Evolutionary conservation across 2,329 filamentous ascomycete genomes (phyloP), one percentile per base, ranked within the genome.

Genomic region (Septoria linicola): DNA sequence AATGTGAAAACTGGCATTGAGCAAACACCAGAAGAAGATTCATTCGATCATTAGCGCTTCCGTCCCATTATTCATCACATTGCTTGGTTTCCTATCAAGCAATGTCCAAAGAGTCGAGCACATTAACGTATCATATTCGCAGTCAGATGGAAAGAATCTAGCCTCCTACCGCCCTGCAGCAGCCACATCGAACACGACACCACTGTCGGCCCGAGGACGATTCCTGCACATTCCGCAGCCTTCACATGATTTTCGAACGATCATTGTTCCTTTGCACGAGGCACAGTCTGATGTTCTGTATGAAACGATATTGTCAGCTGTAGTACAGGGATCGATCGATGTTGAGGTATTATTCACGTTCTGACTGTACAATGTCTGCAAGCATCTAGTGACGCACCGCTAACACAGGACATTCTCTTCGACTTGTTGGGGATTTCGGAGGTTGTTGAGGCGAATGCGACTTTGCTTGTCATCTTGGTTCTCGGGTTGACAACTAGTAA

Each of bases 121-220:
- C n/a, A n/a, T n/a, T n/a, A n/a, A n/a, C n/a, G n/a, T n/a, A n/a
- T n/a, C n/a, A n/a, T n/a, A n/a, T n/a, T n/a, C n/a, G n/a, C n/a
- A n/a, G n/a, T n/a, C n/a, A n/a, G n/a, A n/a, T n/a, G n/a, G n/a
- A n/a, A n/a, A n/a, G n/a, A n/a, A n/a, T n/a, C n/a, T n/a, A n/a
- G n/a, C 27, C 27, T 30, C 17, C 17, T 13, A 20, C 11, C 35
- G 3, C 8, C 17, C 36, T 20, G 8, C 16, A 39, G 35, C 10
- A 21, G 20, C 44, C n/a, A 30, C 44, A 30, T 40, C 36, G 25
- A 48, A 48, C 11, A 30, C 44, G 13, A 48, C 44, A 17, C 44
- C 44, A 32, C 44, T 48, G 16, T 48, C 44, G 13, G 14, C 36
- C 6, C 43, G 32, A 23, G 17, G 20, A 14, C 44, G 35, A 16